Base-by-base conservation (phyloP, 495 filamentous ascomycete genomes). In the Penicillium robsamsonii region DNA sequence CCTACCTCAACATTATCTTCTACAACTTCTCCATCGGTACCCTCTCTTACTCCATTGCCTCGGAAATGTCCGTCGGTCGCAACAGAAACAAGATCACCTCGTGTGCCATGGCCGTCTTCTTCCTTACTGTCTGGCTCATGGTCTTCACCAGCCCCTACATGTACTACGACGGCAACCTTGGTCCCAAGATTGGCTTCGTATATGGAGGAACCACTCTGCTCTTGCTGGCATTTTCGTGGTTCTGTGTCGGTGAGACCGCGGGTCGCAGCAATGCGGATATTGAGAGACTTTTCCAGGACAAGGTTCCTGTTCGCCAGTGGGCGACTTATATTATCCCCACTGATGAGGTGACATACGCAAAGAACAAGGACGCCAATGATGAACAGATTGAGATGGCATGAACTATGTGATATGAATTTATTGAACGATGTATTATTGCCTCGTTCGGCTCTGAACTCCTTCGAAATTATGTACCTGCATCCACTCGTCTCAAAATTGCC, bases 41-140 rank as follows among this genome's bases (percentile, higher is more conserved):
- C 7, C 59, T 74, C 6, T 57, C 66, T 1, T 76, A 63, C 46
- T 55, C 71, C 2, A 63, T 73, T 22, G 67, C 68, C 10, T 56
- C 55, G 8, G 73, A 76, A 51, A 62, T 76, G 59, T 59, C 71
- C 12, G 70, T 73, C 15, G 71, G 73, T n/a, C 53, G 57, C 11
- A 76, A 76, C 63, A 29, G 63, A 35, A 72, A 72, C 46, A 72
- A 73, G 57, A 74, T 76, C 48, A 71, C 58, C 7, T 63, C 69
- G 7, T 49, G 53, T 22, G 56, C 71, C 13, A 67, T 74, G 33
- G 67, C 51, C 37, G 49, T 58, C 8, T 70, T 74, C 45, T 76
- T 61, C 45, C 44, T 76, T 22, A 67, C 65, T 4, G 49, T 67
- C 15, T 76, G 73, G 73, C 49, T 70, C 29, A 69, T 71, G 38